Percentiles rank a stretch among this genome's conserved stretches.
Conservation (phyloP, 1,284 basidiomycete species). For the Irpex sp. region DNA sequence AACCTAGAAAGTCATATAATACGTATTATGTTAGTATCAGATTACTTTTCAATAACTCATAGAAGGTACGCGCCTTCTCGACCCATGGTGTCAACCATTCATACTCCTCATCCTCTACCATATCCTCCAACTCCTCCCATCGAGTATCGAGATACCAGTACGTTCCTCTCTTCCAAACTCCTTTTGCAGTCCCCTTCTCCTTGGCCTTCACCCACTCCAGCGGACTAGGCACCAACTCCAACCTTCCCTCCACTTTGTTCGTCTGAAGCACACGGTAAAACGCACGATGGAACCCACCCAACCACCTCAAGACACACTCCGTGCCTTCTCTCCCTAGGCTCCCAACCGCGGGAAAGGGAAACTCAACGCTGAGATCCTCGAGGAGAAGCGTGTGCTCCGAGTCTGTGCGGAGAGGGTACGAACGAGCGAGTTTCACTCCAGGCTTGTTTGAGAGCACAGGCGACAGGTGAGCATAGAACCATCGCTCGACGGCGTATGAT, state of each 20-base stretch:
- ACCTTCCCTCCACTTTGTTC: not conserved
- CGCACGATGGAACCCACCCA: conserved; percentile 14
- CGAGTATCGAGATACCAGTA: conserved; percentile 18
- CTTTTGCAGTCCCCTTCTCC: not conserved
- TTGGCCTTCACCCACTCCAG: not conserved
- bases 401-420: conserved; percentile 5
- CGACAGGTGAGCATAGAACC: conserved; percentile 14
- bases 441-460: not conserved
- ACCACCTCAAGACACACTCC: conserved; percentile 12
- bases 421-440: conserved; percentile 6
- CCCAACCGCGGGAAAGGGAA: conserved; percentile 11
- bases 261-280: conserved; percentile 10
- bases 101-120: conserved; percentile 9
- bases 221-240: not conserved
- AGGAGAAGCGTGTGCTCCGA: conserved; percentile 14
- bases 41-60: too few relatives aligned
- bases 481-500: conserved; percentile 16
- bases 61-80: conserved; percentile 10
- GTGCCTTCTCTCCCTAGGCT: conserved; percentile 13
- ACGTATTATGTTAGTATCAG: too few relatives aligned
- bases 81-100: conserved; percentile 17
- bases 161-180: conserved; percentile 16
- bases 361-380: conserved; percentile 14
- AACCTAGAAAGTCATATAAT: conserved; percentile 5
- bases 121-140: conserved; percentile 14